Percentiles rank a stretch among this genome's conserved stretches.
These are phyloP conservation scores for Ophiostoma sp. DNA, from an alignment of 2,329 filamentous ascomycete species.

Conservation along the genomic window DNA sequence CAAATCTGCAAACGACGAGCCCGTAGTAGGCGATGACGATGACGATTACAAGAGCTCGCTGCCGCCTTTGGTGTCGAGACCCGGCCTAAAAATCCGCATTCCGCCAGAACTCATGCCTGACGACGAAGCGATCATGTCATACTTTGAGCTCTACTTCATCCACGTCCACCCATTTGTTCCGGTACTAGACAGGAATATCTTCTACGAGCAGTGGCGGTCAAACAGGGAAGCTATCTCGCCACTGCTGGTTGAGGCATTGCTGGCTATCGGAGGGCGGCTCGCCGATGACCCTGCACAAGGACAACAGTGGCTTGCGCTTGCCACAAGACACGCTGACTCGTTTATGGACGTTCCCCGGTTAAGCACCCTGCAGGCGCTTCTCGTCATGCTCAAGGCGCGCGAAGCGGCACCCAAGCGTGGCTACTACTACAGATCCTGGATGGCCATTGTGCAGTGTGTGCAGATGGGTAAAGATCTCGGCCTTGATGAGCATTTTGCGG, in stretches of 20 bases:
- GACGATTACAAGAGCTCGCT: constrained; percentile 69
- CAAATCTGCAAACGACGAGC: constrained; percentile 45
- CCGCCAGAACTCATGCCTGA: constrained; percentile 90
- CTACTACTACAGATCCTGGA: constrained; percentile 97
- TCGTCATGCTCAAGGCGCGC: constrained; percentile 83
- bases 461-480: constrained; percentile 91
- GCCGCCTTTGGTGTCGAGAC: constrained; percentile 61
- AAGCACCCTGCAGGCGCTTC: constrained; percentile 83
- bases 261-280: constrained; percentile 79
- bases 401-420: constrained; percentile 89
- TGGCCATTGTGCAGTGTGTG: constrained; percentile 85
- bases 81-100: constrained; percentile 76
- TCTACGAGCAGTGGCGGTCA: constrained; percentile 86
- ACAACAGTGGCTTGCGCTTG: constrained; percentile 87
- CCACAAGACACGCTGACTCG: constrained; percentile 82
- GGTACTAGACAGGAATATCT: constrained; percentile 72
- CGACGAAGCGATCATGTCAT: constrained; percentile 73
- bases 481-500: constrained; percentile 77
- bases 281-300: constrained; percentile 79
- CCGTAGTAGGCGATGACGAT: constrained; percentile 60
- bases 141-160: constrained; percentile 85
- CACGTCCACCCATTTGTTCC: constrained; percentile 92
- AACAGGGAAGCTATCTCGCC: constrained; percentile 82
- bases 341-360: constrained; percentile 89
- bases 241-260: constrained; percentile 80